Base-by-base conservation (phyloP, 371 early-diverging fungal genomes). In the Lichtheimia ornata region DNA sequence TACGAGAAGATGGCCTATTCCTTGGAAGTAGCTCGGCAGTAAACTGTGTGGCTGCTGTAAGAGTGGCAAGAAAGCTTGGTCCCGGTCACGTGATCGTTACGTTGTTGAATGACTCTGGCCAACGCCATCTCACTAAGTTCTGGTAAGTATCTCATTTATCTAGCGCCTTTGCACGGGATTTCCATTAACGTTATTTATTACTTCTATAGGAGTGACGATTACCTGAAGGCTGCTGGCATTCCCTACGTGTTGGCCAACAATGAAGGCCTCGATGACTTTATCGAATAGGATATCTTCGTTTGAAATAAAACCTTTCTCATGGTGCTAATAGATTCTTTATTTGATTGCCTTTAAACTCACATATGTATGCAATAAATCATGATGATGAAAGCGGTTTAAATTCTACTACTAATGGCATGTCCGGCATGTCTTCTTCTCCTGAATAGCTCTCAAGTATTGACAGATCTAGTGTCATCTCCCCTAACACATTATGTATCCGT, bases 1-100 rank as follows among this genome's bases (percentile, higher is more conserved):
- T 95, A 61, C 70, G 85, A 15, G 76, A 91, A 52, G 98, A 98
- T 63, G 98, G 89, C 24, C 66, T 97, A 25, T 97, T 97, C 69
- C 70, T 97, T 5, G 98, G 98, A 18, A 90, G 91, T 56, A 94
- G 95, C 14, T 91, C 95, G 0, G 92, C 96, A 0, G 90, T 98
- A 43, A 96, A 98, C 65, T 91, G 92, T 65, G 96, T 95, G 0
- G 97, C 94, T 4, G 94, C 95, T 11, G 86, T 91, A 11, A 74
- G 89, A 35, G 75, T 85, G 7, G 94, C 94, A 15, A 77, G 84
- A 14, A 60, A 77, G 42, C 73, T 93, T 18, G 91, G 91, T 0
- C 91, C 91, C 0, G 93, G 92, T 4, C 87, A 90, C 65, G 87
- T 88, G 13, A 83, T 94, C 44, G 91, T 94, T n/a, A 94, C 95